Evolutionary conservation across 768 basidiomycete species (phyloP).

Genomic region (Coprinellus micaceus): DNA sequence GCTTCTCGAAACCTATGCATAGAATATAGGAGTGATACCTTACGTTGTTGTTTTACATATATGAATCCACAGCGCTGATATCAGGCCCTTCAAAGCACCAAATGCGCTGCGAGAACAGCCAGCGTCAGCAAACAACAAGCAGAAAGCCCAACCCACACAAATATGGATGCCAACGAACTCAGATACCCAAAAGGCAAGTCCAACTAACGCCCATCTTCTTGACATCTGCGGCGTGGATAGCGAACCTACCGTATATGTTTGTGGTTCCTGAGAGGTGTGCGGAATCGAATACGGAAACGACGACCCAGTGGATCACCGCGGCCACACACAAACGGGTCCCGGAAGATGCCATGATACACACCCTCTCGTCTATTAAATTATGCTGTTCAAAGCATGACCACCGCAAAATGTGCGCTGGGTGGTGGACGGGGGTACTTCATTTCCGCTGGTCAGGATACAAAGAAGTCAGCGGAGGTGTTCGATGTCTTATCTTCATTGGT

Average conservation of each 20-base stretch:
- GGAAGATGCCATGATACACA: too few relatives aligned
- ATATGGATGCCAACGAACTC: neutral
- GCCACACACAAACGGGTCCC: neutral
- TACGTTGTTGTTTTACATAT: too few relatives aligned
- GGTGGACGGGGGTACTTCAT: neutral
- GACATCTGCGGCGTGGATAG: neutral
- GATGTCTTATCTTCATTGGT: neutral
- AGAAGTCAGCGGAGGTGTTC: too few relatives aligned
- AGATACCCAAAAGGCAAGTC: neutral
- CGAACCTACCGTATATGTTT: neutral
- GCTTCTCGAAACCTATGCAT: neutral
- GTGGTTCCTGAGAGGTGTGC: slow-evolving; percentile 1
- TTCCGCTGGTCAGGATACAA: neutral
- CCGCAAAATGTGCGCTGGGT: too few relatives aligned
- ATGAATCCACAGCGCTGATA: too few relatives aligned
- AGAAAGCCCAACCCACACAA: too few relatives aligned
- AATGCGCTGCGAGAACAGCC: too few relatives aligned
- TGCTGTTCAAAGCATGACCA: too few relatives aligned
- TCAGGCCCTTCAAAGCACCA: too few relatives aligned
- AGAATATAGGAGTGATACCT: too few relatives aligned
- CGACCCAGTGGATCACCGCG: neutral
- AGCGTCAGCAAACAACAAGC: too few relatives aligned
- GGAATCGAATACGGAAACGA: neutral
- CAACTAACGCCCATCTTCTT: neutral
- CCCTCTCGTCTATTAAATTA: too few relatives aligned